Evolutionary conservation across 768 basidiomycete genomes (phyloP).

Genomic region (Psilocybe cubensis): DNA sequence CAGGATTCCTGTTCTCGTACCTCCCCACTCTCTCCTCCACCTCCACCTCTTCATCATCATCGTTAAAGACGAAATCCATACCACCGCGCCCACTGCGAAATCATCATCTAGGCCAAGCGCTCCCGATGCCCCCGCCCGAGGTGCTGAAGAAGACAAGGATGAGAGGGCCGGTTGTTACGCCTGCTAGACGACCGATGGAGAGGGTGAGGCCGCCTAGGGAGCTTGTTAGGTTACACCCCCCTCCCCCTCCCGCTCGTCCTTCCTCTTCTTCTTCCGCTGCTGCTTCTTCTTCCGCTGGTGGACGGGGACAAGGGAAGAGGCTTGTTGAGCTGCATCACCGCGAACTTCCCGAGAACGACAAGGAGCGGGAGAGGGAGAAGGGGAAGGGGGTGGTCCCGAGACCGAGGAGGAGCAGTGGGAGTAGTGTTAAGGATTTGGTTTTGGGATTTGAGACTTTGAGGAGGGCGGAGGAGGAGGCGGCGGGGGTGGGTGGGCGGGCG

Average conservation of each 20-base stretch:
- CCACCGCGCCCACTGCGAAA: slow-evolving; percentile 22
- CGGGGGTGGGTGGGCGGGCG: slow-evolving; percentile 34
- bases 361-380: slow-evolving; percentile 70
- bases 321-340: slow-evolving; percentile 60
- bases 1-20: slow-evolving; percentile 64
- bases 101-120: slow-evolving; percentile 41
- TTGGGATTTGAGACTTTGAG: slow-evolving; percentile 58
- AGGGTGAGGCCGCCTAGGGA: slow-evolving; percentile 62
- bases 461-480: slow-evolving; percentile 25
- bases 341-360: slow-evolving; percentile 41
- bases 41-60: too few relatives aligned
- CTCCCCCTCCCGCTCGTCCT: too few relatives aligned
- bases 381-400: too few relatives aligned
- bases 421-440: slow-evolving; percentile 76
- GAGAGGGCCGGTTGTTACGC: slow-evolving; percentile 65
- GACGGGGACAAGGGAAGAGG: too few relatives aligned
- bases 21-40: slow-evolving; percentile 50
- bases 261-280: too few relatives aligned
- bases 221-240: slow-evolving; percentile 62
- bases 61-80: too few relatives aligned
- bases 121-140: slow-evolving; percentile 60
- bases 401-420: slow-evolving; percentile 63
- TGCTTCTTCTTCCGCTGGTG: too few relatives aligned
- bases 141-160: slow-evolving; percentile 48
- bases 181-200: slow-evolving; percentile 51